Percentiles rank a stretch among this genome's conserved stretches.
Evolutionary conservation across 805 yeast genomes (phyloP).

Genomic region (Teunomyces pallodes): DNA sequence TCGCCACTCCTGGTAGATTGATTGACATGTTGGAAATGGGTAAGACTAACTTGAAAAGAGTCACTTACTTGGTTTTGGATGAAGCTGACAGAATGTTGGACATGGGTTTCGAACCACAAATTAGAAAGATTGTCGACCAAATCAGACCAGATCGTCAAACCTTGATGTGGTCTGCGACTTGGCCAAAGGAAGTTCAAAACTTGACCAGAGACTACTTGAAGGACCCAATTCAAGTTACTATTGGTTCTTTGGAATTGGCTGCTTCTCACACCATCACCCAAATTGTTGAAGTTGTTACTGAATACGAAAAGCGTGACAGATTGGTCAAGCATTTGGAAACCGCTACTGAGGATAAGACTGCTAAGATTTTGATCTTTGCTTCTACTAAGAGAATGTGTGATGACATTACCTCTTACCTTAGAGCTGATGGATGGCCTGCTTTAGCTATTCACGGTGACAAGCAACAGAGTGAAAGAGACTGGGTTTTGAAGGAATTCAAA

Average conservation of each 20-base stretch:
- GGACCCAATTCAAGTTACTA: slow-evolving; percentile 93
- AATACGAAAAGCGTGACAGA: slow-evolving; percentile 92
- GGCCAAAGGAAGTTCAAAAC: slow-evolving; percentile 98
- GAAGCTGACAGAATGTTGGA: slow-evolving; percentile 99
- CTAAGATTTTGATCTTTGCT: slow-evolving; percentile 85
- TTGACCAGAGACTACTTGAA: slow-evolving; percentile 87
- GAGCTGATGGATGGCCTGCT: slow-evolving; percentile 99
- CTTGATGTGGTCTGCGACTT: slow-evolving; percentile 99
- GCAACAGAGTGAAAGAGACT: slow-evolving; percentile 96
- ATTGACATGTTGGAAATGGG: slow-evolving; percentile 95
- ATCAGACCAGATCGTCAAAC: slow-evolving; percentile 99
- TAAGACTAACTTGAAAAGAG: slow-evolving; percentile 92
- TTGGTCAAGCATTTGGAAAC: slow-evolving; percentile 77
- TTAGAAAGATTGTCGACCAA: slow-evolving; percentile 95
- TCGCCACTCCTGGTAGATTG: slow-evolving; percentile 99
- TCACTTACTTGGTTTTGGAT: slow-evolving; percentile 93
- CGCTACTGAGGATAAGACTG: slow-evolving; percentile 66
- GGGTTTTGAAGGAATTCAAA: slow-evolving; percentile 94
- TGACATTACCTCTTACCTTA: slow-evolving; percentile 83
- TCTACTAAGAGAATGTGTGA: slow-evolving; percentile 99
- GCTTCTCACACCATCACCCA: slow-evolving; percentile 97
- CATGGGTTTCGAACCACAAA: slow-evolving; percentile 99
- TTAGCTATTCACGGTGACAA: slow-evolving; percentile 98
- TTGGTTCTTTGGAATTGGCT: slow-evolving; percentile 93
- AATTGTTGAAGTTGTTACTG: slow-evolving; percentile 84